Evolutionary conservation across 164 flowering plant genomes (phyloP), one percentile per base, ranked within the genome.

Genomic region (Pachysandra terminalis): DNA sequence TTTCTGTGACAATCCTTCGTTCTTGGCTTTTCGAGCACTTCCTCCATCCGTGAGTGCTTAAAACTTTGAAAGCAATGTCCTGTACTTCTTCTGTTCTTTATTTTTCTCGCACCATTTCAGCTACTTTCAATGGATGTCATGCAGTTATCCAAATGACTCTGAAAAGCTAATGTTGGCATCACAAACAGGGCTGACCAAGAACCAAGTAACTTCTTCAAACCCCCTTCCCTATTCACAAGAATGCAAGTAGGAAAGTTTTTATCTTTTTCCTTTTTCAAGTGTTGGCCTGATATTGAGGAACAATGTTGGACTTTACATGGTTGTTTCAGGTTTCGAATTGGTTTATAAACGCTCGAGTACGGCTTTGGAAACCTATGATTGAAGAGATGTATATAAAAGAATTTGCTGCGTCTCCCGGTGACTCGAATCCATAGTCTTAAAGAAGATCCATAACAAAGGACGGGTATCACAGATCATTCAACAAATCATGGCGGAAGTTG

Each of bases 311-410:
- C 52, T 32, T 7, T 71, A 67, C 57, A n/a, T 61, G 40, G 19
- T 61, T 73, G 22, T 71, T 76, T 57, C 73, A 90, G 98, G 90
- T 93, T 41, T 89, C 96, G 26, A 93, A 90, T 70, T 90, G 98
- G 96, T 90, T 90, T 68, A 93, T 93, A 66, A 90, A 90, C 75
- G 95, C 96, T 25, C 79, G 98, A 37, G 95, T 93, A 37, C 77
- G 95, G 48, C 80, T 93, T 15, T 89, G 96, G 96, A 90, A 90
- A 78, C 98, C 96, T 3, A 90, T 93, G 98, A 84, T 89, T 5
- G 93, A 90, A 74, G 98, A 90, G 72, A 86, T 93, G 86, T 87
- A 90, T 77, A 87, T 78, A 71, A 95, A 89, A 59, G 98, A 90
- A 68, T 83, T 82, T 73, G 90, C 73, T 24, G 91, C 84, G 41